These are phyloP conservation scores for Orbilia quercus DNA, from an alignment of 2,329 filamentous ascomycete genomes.

Conservation along the genomic window DNA sequence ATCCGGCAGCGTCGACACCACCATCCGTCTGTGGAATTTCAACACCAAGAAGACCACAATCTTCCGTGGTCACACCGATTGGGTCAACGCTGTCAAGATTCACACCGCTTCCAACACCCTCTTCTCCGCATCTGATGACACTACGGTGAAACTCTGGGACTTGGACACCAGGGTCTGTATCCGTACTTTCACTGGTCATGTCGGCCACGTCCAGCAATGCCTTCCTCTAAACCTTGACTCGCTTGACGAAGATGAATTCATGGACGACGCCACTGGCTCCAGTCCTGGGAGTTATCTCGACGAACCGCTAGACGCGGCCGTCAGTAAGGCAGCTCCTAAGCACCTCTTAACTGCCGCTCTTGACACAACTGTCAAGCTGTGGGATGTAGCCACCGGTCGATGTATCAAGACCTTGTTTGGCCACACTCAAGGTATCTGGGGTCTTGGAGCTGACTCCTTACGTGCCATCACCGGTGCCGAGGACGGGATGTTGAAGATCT, in stretches of 20 bases:
- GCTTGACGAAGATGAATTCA: conserved; percentile 65
- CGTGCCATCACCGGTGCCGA: conserved; percentile 89
- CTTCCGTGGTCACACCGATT: conserved; percentile 86
- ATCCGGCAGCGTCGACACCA: conserved; percentile 88
- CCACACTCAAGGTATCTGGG: conserved; percentile 96
- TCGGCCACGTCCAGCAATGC: conserved; percentile 90
- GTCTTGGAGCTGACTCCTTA: conserved; percentile 85
- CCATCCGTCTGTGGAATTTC: conserved; percentile 93
- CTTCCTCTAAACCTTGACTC: conserved; percentile 62
- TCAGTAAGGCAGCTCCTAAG: conserved; percentile 79
- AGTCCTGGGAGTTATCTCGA: conserved; percentile 71
- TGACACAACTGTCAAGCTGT: conserved; percentile 89
- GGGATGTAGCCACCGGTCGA: conserved; percentile 84
- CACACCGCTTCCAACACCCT: conserved; percentile 84
- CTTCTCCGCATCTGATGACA: conserved; percentile 92
- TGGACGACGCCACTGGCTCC: conserved; percentile 67
- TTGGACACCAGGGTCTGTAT: conserved; percentile 85
- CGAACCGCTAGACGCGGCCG: conserved; percentile 39
- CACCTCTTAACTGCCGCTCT: conserved; percentile 95
- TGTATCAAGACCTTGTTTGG: conserved; percentile 95
- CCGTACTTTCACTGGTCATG: conserved; percentile 82
- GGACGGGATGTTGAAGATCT: conserved; percentile 94
- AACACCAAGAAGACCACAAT: conserved; percentile 82
- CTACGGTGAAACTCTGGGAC: conserved; percentile 91
- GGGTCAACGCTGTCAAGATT: conserved; percentile 95